Evolutionary conservation across 2,329 filamentous ascomycete genomes (phyloP).

Genomic region (Microsporum ferrugineum): DNA sequence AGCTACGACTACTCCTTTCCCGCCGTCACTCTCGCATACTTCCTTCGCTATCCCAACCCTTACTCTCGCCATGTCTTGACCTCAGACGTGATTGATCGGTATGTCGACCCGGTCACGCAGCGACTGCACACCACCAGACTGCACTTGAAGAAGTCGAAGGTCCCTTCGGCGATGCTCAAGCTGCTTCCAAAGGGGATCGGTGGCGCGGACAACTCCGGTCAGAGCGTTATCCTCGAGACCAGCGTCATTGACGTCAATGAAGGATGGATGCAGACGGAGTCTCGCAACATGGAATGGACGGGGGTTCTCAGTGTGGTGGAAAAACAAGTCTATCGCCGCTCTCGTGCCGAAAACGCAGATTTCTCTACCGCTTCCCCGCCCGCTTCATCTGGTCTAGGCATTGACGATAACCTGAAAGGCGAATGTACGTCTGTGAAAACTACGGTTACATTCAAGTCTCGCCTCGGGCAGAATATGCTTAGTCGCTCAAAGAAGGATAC

Average conservation of each 20-base stretch:
- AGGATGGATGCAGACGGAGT: slow-evolving; percentile 56
- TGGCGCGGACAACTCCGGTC: slow-evolving; percentile 46
- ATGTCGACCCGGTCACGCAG: slow-evolving; percentile 48
- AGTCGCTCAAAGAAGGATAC: slow-evolving; percentile 31
- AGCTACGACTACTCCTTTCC: slow-evolving; percentile 55
- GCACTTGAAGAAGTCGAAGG: slow-evolving; percentile 52
- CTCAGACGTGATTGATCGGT: slow-evolving; percentile 54
- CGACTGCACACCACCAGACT: slow-evolving; percentile 51
- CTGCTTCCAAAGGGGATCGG: slow-evolving; percentile 49
- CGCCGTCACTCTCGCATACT: slow-evolving; percentile 56
- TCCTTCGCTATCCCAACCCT: slow-evolving; percentile 57
- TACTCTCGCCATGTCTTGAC: slow-evolving; percentile 55
- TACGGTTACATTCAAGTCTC: slow-evolving; percentile 50
- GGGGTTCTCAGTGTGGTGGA: slow-evolving; percentile 54
- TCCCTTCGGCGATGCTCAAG: slow-evolving; percentile 50
- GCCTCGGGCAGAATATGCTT: slow-evolving; percentile 48
- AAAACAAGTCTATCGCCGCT: slow-evolving; percentile 45
- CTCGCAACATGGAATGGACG: slow-evolving; percentile 54
- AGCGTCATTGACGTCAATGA: slow-evolving; percentile 51
- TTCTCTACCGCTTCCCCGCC: slow-evolving; percentile 1
- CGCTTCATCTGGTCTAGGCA: slow-evolving; percentile 19
- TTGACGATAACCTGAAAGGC: slow-evolving; percentile 25
- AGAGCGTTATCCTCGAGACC: slow-evolving; percentile 53
- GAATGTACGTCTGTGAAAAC: slow-evolving; percentile 48
- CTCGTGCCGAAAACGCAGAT: slow-evolving; percentile 21